These are phyloP conservation scores for Papiliotrema flavescens DNA, from an alignment of 1,284 basidiomycete genomes.

Conservation along the genomic window DNA sequence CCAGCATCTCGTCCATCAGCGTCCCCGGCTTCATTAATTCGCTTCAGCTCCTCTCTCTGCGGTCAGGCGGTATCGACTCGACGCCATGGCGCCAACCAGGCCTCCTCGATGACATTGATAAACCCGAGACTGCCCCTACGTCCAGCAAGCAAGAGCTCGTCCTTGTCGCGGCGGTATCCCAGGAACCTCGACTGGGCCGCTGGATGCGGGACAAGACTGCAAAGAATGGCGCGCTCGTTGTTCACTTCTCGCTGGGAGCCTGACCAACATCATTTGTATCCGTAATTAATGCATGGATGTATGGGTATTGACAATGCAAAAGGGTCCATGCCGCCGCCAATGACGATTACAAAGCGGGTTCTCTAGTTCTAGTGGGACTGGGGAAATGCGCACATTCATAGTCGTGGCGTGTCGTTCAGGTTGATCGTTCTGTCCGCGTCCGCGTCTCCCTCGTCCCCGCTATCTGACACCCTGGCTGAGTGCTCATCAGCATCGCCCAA, in stretches of 20 bases:
- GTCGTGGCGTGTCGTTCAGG: background rate
- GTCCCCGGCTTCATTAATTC: conserved; percentile 83
- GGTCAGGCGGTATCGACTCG: conserved; percentile 53
- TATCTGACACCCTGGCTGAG: too few species aligned
- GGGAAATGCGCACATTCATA: background rate
- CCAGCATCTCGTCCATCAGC: conserved; percentile 57
- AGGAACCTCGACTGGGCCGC: conserved; percentile 83
- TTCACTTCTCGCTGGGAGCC: conserved; percentile 38
- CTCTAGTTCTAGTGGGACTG: too few species aligned
- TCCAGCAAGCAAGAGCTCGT: conserved; percentile 54
- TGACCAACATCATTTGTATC: background rate
- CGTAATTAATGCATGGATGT: background rate
- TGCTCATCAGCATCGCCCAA: too few species aligned
- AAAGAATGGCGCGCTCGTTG: conserved; percentile 69
- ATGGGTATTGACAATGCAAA: background rate
- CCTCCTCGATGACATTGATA: conserved; percentile 47
- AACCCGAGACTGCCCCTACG: conserved; percentile 12
- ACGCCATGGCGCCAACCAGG: background rate
- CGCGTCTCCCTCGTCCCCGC: background rate
- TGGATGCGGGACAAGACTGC: conserved; percentile 74
- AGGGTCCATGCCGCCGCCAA: too few species aligned
- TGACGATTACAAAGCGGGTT: too few species aligned
- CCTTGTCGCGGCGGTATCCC: conserved; percentile 73
- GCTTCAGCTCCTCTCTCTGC: conserved; percentile 69
- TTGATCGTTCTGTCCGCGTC: conserved; percentile 1